Conservation (phyloP, 1,139 yeast genomes). For the Magnusiomyces tetraspermus region DNA sequence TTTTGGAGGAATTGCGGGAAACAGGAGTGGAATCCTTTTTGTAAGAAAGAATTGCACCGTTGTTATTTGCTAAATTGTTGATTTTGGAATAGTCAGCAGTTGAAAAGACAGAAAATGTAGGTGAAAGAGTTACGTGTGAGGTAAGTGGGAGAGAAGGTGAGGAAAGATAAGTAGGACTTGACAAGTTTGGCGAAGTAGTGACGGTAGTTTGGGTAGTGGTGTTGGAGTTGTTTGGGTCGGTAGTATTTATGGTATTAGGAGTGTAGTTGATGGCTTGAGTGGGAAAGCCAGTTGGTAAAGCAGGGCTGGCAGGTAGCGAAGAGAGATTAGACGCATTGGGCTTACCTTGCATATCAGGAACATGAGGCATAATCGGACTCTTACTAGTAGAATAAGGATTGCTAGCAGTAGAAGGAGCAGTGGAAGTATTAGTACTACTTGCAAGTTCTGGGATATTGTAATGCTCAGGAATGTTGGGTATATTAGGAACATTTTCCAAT, state of each 20-base stretch:
- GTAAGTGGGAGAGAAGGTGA: neutral
- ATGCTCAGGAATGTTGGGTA: too few species aligned
- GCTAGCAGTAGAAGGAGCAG: slow-evolving; percentile 7
- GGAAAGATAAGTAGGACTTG: neutral
- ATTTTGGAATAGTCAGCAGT: neutral
- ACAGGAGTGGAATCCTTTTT: slow-evolving; percentile 17
- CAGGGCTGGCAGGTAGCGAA: slow-evolving; percentile 1
- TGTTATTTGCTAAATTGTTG: neutral
- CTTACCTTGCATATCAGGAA: slow-evolving; percentile 8
- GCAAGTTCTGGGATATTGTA: slow-evolving; percentile 3
- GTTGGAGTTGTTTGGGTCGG: neutral
- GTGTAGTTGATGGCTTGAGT: neutral
- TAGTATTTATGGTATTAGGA: neutral
- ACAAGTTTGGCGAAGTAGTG: neutral
- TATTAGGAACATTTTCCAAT: too few species aligned
- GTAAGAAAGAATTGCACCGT: slow-evolving; percentile 18
- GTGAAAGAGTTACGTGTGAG: neutral
- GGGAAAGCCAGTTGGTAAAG: neutral
- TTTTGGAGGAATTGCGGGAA: too few species aligned
- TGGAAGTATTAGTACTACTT: slow-evolving; percentile 1
- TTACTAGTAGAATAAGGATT: slow-evolving; percentile 9
- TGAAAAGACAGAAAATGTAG: neutral
- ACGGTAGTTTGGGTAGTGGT: neutral
- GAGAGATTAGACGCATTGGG: slow-evolving; percentile 6
- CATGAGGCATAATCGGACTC: neutral